Percentiles rank a stretch among this genome's conserved stretches.
These are phyloP conservation scores for Fragilaria crotonensis DNA, from an alignment of 108 stramenopile genomes.

Conservation along the genomic window DNA sequence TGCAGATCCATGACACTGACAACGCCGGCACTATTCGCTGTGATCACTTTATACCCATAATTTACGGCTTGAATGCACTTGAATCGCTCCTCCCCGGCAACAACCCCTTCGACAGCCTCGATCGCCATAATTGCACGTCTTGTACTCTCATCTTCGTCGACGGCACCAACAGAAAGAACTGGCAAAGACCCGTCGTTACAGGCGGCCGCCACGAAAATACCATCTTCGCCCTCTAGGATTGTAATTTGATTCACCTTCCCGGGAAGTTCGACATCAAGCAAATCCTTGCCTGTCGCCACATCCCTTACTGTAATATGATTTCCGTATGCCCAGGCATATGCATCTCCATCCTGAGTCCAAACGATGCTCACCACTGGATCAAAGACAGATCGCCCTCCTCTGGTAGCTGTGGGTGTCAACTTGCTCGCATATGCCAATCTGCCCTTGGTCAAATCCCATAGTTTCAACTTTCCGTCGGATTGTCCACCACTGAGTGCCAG, in stretches of 20 bases:
- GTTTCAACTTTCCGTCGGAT: constrained; percentile 66
- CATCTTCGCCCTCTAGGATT: constrained; percentile 55
- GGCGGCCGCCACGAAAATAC: constrained; percentile 68
- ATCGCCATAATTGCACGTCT: constrained; percentile 85
- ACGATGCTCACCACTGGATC: constrained; percentile 50
- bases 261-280: constrained; percentile 73
- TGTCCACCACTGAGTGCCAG: constrained; percentile 71
- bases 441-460: constrained; percentile 89
- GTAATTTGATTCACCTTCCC: constrained; percentile 66
- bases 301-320: constrained; percentile 69
- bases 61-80: constrained; percentile 66
- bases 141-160: constrained; percentile 30
- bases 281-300: constrained; percentile 64
- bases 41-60: constrained; percentile 63
- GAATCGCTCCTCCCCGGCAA: constrained; percentile 80
- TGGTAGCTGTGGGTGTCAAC: constrained; percentile 26
- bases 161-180: constrained; percentile 60
- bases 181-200: constrained; percentile 89
- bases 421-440: constrained; percentile 70
- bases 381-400: constrained; percentile 32
- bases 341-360: constrained; percentile 60
- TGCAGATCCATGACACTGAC: constrained; percentile 78
- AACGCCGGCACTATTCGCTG: constrained; percentile 78
- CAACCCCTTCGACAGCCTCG: constrained; percentile 71
- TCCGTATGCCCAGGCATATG: constrained; percentile 67